A percentile compares a stretch with the other conserved stretches of the same genome.
Evolutionary conservation across 192 early-diverging fungal species (phyloP).

Genomic region (Backusella tuberculispora): DNA sequence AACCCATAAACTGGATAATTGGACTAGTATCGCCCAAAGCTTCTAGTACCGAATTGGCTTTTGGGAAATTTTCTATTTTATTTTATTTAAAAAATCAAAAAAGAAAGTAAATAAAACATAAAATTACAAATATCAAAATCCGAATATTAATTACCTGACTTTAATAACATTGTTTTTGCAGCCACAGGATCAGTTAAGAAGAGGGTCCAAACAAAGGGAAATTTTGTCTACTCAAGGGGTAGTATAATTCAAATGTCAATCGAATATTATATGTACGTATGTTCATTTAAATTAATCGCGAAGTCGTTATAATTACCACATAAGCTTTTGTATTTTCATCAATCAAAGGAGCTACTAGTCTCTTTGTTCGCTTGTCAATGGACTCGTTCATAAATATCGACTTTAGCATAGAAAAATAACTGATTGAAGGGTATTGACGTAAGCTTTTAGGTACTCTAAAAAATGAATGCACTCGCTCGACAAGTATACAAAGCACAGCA

Average conservation of each 20-base stretch:
- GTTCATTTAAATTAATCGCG: background rate
- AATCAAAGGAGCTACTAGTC: background rate
- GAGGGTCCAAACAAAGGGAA: background rate
- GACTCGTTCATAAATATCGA: background rate
- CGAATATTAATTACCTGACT: conserved; percentile 7
- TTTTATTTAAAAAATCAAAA: background rate
- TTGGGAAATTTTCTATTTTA: conserved; percentile 14
- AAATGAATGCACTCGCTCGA: background rate
- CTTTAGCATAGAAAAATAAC: conserved; percentile 5
- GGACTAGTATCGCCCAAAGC: background rate
- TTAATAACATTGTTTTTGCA: background rate
- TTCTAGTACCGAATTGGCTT: background rate
- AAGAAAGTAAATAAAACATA: background rate
- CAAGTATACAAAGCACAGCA: background rate
- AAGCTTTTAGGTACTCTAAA: background rate
- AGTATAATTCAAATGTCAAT: background rate
- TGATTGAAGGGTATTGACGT: background rate
- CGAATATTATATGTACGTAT: background rate
- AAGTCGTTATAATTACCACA: background rate
- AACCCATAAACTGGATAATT: conserved; percentile 9
- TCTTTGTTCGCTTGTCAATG: background rate
- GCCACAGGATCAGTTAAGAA: background rate
- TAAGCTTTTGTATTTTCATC: background rate
- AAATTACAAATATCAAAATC: background rate
- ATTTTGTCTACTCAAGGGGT: background rate